Conservation (phyloP, 495 filamentous ascomycete genomes). For the Aspergillus nanangensis region DNA sequence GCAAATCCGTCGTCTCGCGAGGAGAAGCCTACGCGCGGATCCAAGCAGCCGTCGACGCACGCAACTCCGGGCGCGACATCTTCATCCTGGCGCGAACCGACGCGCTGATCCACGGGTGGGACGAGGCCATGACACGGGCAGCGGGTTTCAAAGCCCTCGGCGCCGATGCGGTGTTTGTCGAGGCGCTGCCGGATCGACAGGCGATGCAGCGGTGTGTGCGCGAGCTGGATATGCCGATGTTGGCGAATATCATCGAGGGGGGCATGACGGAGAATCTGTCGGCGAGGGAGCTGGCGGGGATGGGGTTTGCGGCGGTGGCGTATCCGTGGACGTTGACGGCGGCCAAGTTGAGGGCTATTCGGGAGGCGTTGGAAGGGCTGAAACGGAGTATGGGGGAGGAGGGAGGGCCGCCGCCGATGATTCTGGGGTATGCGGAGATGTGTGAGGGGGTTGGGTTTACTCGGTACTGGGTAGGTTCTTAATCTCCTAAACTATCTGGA, state of each 20-base stretch:
- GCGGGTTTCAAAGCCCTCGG: constrained; percentile 33
- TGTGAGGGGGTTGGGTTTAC: constrained; percentile 38
- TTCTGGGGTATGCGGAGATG: constrained; percentile 31
- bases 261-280: constrained; percentile 39
- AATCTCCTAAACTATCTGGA: background rate
- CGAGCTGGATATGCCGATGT: constrained; percentile 30
- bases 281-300: constrained; percentile 28
- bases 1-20: constrained; percentile 37
- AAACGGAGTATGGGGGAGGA: constrained; percentile 25
- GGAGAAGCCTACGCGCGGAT: constrained; percentile 38
- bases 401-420: constrained; percentile 28
- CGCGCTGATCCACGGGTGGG: constrained; percentile 31
- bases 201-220: constrained; percentile 30
- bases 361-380: constrained; percentile 31
- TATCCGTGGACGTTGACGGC: constrained; percentile 41
- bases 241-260: constrained; percentile 43
- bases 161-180: constrained; percentile 36
- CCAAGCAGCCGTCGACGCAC: constrained; percentile 34
- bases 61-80: constrained; percentile 37
- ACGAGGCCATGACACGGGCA: constrained; percentile 32
- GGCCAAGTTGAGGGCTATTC: constrained; percentile 33
- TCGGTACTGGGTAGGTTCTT: constrained; percentile 32
- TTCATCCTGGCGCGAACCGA: constrained; percentile 40
- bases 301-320: constrained; percentile 35
- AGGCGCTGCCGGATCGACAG: constrained; percentile 36